Percentiles rank a stretch among this genome's conserved stretches.
Conservation (phyloP, 306 rosid species). For the Lathyrus aphaca region DNA sequence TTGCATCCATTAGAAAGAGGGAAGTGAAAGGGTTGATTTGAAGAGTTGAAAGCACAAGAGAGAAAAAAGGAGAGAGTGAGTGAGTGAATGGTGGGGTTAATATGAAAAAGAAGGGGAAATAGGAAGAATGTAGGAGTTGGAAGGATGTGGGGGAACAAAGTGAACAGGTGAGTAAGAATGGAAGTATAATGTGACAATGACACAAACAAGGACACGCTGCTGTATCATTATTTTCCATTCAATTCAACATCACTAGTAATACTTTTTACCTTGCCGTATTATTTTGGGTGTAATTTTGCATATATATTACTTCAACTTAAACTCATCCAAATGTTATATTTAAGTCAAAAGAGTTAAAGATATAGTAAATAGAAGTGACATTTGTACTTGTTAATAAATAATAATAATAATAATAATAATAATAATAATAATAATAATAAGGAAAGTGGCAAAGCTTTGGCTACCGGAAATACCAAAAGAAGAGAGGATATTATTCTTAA, state of each 20-base stretch:
- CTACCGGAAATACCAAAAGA: no score
- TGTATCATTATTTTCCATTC: constrained; percentile 31
- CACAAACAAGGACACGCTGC: constrained; percentile 40
- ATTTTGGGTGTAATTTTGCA: no score
- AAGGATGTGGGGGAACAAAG: constrained; percentile 39
- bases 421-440: no score
- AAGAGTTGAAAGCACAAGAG: constrained; percentile 20
- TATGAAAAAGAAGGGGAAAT: constrained; percentile 34
- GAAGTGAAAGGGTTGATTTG: constrained; percentile 19
- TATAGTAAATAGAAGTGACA: no score
- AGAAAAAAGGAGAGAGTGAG: constrained; percentile 14
- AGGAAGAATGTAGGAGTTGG: constrained; percentile 48
- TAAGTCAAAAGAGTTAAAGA: no score
- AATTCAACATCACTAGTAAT: constrained; percentile 1
- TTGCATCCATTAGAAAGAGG: constrained; percentile 53
- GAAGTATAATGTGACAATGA: constrained; percentile 56
- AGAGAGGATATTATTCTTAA: no score
- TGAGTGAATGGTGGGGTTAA: constrained; percentile 32
- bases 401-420: no score
- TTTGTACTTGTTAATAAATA: no score
- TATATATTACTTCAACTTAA: no score
- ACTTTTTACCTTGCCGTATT: not conserved
- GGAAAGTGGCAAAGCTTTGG: no score
- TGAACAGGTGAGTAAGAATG: constrained; percentile 42
- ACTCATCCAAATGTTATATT: no score